phyloP scores from a whole-genome alignment of 2,329 filamentous ascomycete genomes.

The Epichloe brachyelytri region DNA sequence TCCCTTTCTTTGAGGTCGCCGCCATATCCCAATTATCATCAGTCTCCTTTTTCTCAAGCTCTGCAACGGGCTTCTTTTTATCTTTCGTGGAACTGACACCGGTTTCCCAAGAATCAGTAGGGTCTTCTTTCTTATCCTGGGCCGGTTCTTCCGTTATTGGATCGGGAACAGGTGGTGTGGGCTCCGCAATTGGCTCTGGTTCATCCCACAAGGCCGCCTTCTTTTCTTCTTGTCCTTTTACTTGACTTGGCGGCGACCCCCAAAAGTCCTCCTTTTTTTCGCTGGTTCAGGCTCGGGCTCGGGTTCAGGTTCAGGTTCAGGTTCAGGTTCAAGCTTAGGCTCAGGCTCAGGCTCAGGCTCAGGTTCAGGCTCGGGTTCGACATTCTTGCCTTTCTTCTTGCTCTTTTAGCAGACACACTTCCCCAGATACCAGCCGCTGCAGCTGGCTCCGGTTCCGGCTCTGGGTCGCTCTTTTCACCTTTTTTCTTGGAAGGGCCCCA shows the following conservation, averaged over 20 bases:
- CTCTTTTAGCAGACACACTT: constrained; percentile 19
- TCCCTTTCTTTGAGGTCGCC: constrained; percentile 14
- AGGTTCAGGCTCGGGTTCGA: constrained; percentile 6
- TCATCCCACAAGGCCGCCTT: too few species aligned
- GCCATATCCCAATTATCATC: constrained; percentile 16
- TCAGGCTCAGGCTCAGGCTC: constrained; percentile 5
- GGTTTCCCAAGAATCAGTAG: constrained; percentile 15
- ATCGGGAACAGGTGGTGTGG: too few species aligned
- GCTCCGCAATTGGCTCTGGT: too few species aligned
- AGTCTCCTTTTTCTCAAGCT: constrained; percentile 18
- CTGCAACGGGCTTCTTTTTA: constrained; percentile 7
- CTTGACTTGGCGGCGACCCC: constrained; percentile 14
- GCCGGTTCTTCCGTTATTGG: constrained; percentile 7
- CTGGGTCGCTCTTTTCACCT: constrained; percentile 20
- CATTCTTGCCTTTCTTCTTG: constrained; percentile 30
- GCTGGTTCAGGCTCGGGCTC: constrained; percentile 12
- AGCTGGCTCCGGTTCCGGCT: constrained; percentile 17
- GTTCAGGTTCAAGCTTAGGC: constrained; percentile 11
- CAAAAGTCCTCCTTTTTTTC: constrained; percentile 21
- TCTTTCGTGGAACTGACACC: constrained; percentile 9
- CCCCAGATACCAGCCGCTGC: constrained; percentile 3
- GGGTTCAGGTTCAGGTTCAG: constrained; percentile 10
- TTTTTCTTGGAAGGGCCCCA: constrained; percentile 26
- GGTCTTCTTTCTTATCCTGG: constrained; percentile 9
- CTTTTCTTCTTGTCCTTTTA: constrained; percentile 21